These are phyloP conservation scores for Paramecium primaurelia DNA, from an alignment of 73 alveolate genomes.

Conservation along the genomic window DNA sequence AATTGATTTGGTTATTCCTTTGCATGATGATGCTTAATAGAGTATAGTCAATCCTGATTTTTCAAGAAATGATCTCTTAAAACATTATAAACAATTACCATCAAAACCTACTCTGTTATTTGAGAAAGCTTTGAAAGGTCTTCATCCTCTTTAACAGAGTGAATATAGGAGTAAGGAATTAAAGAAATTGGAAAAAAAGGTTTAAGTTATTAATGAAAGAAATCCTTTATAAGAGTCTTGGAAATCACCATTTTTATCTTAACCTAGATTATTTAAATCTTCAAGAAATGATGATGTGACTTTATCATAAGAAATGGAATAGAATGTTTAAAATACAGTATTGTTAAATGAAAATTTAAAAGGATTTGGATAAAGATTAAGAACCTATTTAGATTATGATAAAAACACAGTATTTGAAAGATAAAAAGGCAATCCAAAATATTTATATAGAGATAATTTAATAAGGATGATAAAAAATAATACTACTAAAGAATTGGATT, in stretches of 20 bases:
- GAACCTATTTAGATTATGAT: constrained; percentile 35
- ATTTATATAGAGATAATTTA: not conserved
- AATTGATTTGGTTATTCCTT: not conserved
- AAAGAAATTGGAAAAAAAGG: constrained; percentile 9
- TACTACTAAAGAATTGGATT: not conserved
- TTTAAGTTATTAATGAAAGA: constrained; percentile 23
- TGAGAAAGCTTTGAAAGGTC: constrained; percentile 34
- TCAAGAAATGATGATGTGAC: not conserved
- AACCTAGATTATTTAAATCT: not conserved
- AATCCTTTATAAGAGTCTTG: constrained; percentile 9
- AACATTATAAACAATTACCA: not conserved
- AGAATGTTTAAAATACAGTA: not conserved
- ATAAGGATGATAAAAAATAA: not conserved
- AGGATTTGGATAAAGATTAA: not conserved
- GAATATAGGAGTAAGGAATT: not conserved
- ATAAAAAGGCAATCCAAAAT: not conserved
- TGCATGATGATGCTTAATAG: not conserved
- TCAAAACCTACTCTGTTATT: not conserved
- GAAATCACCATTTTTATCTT: constrained; percentile 27
- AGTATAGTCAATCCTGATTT: not conserved
- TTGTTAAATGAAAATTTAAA: not conserved
- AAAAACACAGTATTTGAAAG: not conserved
- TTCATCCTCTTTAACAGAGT: not conserved
- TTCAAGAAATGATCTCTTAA: not conserved
- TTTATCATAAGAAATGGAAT: not conserved